phyloP scores from a whole-genome alignment of 1,139 yeast genomes.

The Geotrichum cucujoidarum region DNA sequence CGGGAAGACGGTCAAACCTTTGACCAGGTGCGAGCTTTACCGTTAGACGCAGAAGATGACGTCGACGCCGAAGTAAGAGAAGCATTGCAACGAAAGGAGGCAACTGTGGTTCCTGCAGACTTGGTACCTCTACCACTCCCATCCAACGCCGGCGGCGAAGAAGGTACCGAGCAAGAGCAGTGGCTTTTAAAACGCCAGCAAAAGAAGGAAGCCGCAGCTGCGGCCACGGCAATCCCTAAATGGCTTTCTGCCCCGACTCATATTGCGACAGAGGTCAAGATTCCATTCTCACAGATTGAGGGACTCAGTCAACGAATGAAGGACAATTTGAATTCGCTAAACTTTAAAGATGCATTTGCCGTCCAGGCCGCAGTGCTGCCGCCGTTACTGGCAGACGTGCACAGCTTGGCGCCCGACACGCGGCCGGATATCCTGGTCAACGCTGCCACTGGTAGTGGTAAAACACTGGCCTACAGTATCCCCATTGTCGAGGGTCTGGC shows the following conservation, averaged over 20 bases:
- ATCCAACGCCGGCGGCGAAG: neutral
- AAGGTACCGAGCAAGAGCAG: neutral
- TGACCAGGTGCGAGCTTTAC: constrained; percentile 2
- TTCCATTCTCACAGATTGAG: constrained; percentile 31
- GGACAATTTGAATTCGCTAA: constrained; percentile 45
- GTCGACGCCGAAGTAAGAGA: constrained; percentile 12
- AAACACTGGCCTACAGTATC: constrained; percentile 81
- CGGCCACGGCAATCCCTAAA: constrained; percentile 30
- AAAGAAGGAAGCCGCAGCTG: constrained; percentile 28
- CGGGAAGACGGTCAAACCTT: constrained; percentile 7
- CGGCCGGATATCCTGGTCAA: constrained; percentile 68
- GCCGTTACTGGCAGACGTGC: constrained; percentile 43
- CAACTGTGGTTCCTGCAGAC: constrained; percentile 15
- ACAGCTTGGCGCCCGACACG: constrained; percentile 49
- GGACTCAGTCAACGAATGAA: constrained; percentile 39
- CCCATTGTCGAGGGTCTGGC: constrained; percentile 73
- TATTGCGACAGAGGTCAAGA: constrained; percentile 34
- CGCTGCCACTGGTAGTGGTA: constrained; percentile 96
- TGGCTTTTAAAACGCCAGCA: constrained; percentile 30
- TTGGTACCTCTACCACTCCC: constrained; percentile 18
- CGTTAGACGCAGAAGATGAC: constrained; percentile 11
- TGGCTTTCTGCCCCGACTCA: constrained; percentile 69
- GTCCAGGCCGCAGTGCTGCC: constrained; percentile 70
- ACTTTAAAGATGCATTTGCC: constrained; percentile 60
- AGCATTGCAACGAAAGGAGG: constrained; percentile 16